Base-by-base conservation (phyloP, 371 early-diverging fungal species). In the Mortierella sp. region DNA sequence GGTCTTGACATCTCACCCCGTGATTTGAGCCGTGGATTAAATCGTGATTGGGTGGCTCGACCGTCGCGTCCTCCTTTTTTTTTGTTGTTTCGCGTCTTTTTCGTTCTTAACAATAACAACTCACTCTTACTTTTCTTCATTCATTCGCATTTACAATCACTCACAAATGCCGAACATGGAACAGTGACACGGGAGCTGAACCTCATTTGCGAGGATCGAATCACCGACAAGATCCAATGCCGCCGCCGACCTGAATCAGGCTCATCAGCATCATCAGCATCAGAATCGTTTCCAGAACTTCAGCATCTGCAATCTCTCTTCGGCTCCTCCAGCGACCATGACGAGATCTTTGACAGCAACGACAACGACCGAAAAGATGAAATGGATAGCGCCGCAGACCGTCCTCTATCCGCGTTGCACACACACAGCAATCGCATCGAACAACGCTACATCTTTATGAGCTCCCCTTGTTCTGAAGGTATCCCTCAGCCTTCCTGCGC, bases 181-280 rank as follows among this genome's bases (percentile, higher is more conserved):
- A 13, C 28, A 58, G 58, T 58, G 28, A 58, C 58, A 28, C n/a
- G 26, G 9, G 28, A 28, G 28, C 6, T 75, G 31, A 63, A 31
- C 28, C 65, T 75, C 44, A 48, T 75, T 48, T 75, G 75, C 31
- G 75, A 75, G 16, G 48, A 34, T 2, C n/a, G 28, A 47, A 26
- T 75, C 48, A 63, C 63, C 47, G 75, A 75, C 65, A 42, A 63
- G 65, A 4, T 75, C 47, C 10, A 10, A 10, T 75, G 75, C 31
- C 34, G 19, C 38, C 63, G 19, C 16, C 63, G 63, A 0, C 42
- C 42, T 38, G 42, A 38, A 38, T 38, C 42, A 38, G 3, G 11
- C 58, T 13, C 73, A 72, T 48, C 47, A 9, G 14, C 28, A 48
- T 8, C 9, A 48, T 48, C 9, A 8, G 48, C 48, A 48, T 48